Evolutionary conservation across 2,329 filamentous ascomycete species (phyloP), one percentile per base, ranked within the genome.

Genomic region (Monosporascus sp.): DNA sequence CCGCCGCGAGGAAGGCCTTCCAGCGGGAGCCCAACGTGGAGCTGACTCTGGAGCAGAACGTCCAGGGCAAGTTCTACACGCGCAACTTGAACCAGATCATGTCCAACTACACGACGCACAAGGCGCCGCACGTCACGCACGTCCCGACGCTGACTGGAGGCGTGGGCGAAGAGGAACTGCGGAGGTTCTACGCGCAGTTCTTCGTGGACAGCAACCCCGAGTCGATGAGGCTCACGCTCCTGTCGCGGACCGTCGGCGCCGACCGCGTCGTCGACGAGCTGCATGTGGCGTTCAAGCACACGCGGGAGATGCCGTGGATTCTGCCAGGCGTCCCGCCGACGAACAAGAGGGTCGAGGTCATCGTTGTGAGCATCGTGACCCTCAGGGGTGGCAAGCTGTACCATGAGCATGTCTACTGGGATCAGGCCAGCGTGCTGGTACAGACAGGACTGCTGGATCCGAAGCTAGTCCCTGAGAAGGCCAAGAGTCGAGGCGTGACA

Each of bases 401-500:
- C 54, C 82, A 87, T 52, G 85, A 88, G 61, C 84, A 87, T 56
- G 84, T 88, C 14, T 76, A 79, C 9, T 88, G 85, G 85, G 85
- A 88, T 52, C 84, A 88, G 62, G 82, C 76, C 0, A 86, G 81
- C 0, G 81, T 82, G 8, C 68, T 88, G n/a, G 69, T 77, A 5
- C 86, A 88, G 61, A 64, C 82, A 6, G 85, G 83, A 0, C 62
- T 87, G 37, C 60, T 88, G 36, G 72, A 76, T 40, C 72, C 71
- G 0, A 67, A 67, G 0, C 16, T 72, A 0, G 49, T 76, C 1
- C 71, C 75, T 0, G 61, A 71, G 11, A 60, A 61, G 26, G 69
- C 68, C 0, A 66, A 63, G 20, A 66, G 69, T 9, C 56, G 61
- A 6, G 73, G 73, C 0, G 65, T 76, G 0, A 60, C 66, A 56